Evolutionary conservation across 1,284 basidiomycete genomes (phyloP).

Genomic region (Melampsora americana): DNA sequence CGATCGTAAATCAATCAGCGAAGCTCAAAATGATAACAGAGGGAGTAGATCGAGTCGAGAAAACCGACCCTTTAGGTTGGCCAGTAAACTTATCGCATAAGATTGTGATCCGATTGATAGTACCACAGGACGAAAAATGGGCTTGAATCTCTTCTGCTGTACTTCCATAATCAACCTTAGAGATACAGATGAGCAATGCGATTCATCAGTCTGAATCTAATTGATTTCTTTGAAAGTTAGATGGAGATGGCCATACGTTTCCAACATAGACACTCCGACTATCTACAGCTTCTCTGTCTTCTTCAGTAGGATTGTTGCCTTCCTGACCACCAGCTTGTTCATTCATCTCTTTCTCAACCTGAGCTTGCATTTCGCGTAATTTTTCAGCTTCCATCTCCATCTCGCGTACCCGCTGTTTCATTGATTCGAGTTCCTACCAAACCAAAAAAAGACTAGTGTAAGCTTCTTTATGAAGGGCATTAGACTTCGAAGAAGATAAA

Average conservation of each 20-base stretch:
- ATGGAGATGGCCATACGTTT: conserved; percentile 68
- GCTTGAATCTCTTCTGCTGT: conserved; percentile 98
- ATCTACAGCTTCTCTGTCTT: conserved; percentile 68
- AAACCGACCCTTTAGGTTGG: conserved; percentile 89
- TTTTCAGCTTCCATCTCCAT: conserved; percentile 86
- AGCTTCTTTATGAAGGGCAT: background rate
- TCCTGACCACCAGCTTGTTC: conserved; percentile 57
- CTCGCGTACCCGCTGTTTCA: conserved; percentile 81
- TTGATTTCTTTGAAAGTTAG: background rate
- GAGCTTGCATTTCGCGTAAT: conserved; percentile 81
- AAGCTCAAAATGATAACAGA: background rate
- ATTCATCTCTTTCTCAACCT: conserved; percentile 63
- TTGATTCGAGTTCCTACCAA: conserved; percentile 60
- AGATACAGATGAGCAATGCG: background rate
- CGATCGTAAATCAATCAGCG: conserved; percentile 1
- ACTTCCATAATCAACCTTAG: conserved; percentile 91
- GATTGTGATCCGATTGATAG: conserved; percentile 98
- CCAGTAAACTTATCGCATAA: conserved; percentile 99
- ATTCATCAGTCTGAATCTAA: background rate
- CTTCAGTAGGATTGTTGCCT: conserved; percentile 51
- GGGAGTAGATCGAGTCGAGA: background rate
- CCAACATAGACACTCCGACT: conserved; percentile 89
- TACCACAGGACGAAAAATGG: conserved; percentile 95
- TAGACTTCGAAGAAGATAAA: background rate
- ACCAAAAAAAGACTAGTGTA: background rate